phyloP scores from a whole-genome alignment of 257 asterid species.

The Nicotiana tabacum region DNA sequence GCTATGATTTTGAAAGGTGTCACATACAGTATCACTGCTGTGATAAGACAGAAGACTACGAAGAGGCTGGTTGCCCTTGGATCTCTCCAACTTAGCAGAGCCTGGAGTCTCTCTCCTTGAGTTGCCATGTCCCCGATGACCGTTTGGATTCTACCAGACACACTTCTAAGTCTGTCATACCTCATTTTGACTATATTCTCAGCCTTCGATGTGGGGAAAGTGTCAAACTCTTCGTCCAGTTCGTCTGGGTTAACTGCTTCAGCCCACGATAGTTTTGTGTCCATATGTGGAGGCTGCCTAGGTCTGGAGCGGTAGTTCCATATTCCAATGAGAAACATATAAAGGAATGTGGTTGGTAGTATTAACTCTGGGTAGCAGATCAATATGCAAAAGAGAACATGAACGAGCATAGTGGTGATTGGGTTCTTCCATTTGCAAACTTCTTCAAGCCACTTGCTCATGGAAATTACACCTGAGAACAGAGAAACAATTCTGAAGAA shows the following conservation, averaged over 20 bases:
- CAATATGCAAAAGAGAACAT: slow-evolving; percentile 46
- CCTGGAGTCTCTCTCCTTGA: slow-evolving; percentile 41
- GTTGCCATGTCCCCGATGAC: slow-evolving; percentile 42
- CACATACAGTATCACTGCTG: slow-evolving; percentile 31
- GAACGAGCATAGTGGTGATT: slow-evolving; percentile 38
- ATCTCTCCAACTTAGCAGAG: slow-evolving; percentile 44
- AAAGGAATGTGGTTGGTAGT: slow-evolving; percentile 49
- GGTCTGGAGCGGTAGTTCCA: slow-evolving; percentile 52
- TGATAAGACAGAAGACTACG: slow-evolving; percentile 29
- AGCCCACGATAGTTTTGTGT: slow-evolving; percentile 55
- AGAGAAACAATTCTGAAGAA: slow-evolving; percentile 48
- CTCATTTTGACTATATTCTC: slow-evolving; percentile 36
- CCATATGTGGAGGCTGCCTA: slow-evolving; percentile 66
- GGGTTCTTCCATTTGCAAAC: slow-evolving; percentile 63
- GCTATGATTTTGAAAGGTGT: slow-evolving; percentile 31
- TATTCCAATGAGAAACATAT: slow-evolving; percentile 50
- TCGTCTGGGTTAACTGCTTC: slow-evolving; percentile 54
- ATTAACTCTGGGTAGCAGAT: slow-evolving; percentile 54
- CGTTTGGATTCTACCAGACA: slow-evolving; percentile 35
- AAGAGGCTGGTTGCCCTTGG: slow-evolving; percentile 42
- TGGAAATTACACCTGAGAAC: slow-evolving; percentile 36
- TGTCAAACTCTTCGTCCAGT: slow-evolving; percentile 68
- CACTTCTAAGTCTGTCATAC: slow-evolving; percentile 41
- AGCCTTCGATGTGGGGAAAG: slow-evolving; percentile 44
- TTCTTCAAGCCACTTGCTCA: slow-evolving; percentile 46